Base-by-base conservation (phyloP, 108 stramenopile species). In the Skeletonema marinoi region DNA sequence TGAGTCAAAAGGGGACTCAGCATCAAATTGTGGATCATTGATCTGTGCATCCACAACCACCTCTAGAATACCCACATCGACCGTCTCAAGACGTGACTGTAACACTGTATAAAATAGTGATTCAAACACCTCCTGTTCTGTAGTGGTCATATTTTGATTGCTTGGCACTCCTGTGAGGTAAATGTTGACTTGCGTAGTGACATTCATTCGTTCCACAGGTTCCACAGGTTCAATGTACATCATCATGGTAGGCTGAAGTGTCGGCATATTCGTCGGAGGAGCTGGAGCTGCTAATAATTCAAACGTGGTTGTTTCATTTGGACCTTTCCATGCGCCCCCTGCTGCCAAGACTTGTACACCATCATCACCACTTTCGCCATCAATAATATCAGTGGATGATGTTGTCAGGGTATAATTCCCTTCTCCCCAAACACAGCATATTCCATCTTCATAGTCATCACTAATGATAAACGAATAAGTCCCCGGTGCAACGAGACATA, bases 361-460 rank as follows among this genome's bases (percentile, higher is more conserved):
- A 54, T 16, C 10, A 50, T 5, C 16, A 44, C n/a, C n/a, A 13
- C 44, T 33, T 3, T 33, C 2, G 33, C 2, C 33, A 4, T 2
- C 33, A 33, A 33, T 39, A 9, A n/a, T n/a, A n/a, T n/a, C n/a
- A n/a, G n/a, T n/a, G n/a, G n/a, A n/a, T n/a, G n/a, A 39, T 8
- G 39, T 9, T 54, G 44, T 14, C 11, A 81, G 7, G 0, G 46
- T 38, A 56, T 78, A 83, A 25, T 33, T 25, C 10, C 82, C 82
- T 1, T 62, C 14, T 2, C 77, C 77, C 30, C 61, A 74, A 0
- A 3, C 13, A 17, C 82, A 83, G 33, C 82, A 83, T 13, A 83
- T 59, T 14, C 82, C 82, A 65, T 83, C 73, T 6, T 66, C 77
- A 44, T 73, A 72, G 1, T 16, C 42, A 70, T 83, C 82, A 41